Base-by-base conservation (phyloP, 257 asterid genomes). In the Ilex asprella region DNA sequence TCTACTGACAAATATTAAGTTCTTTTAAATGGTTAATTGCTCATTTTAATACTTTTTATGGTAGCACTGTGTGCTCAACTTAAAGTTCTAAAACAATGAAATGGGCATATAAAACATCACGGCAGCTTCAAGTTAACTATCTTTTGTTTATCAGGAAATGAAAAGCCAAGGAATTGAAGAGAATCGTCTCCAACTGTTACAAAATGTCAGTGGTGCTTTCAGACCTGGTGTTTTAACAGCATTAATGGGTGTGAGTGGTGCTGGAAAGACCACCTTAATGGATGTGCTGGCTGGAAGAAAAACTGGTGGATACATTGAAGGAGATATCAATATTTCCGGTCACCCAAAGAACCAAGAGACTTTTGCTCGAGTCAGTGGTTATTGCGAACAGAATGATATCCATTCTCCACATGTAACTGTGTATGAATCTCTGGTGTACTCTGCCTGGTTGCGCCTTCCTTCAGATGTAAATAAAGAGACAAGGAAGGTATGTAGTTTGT, bases 331-430 rank as follows among this genome's bases (percentile, higher is more conserved):
- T 57, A 81, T 85, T 47, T 85, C 93, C 0, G 93, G 93, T n/a
- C 76, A 74, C 55, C 76, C 79, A 2, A 85, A 85, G 75, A 67
- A 82, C 62, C 93, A 85, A 69, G 78, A 66, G 21, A 85, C 93
- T 0, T 85, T 85, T 72, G 93, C 93, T 68, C 84, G 89, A 29
- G 76, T 85, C 10, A 80, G 87, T 29, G 93, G 93, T 47, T 85
- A 85, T 67, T 85, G 89, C 58, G 93, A 85, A 70, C 93, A 85
- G 67, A 82, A 75, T 39, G 93, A 85, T 59, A 85, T 85, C 56
- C 93, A 85, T 68, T 82, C 93, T 60, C 93, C 93, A 21, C 87
- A 82, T 39, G 89, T 85, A 21, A 85, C 93, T 10, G 76, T 85
- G 44, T 76, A 80, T 7, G 89, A 85, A 56, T 82, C 89, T 56